These are phyloP conservation scores for Henckelia pumila DNA, from an alignment of 257 asterid species.

Conservation along the genomic window DNA sequence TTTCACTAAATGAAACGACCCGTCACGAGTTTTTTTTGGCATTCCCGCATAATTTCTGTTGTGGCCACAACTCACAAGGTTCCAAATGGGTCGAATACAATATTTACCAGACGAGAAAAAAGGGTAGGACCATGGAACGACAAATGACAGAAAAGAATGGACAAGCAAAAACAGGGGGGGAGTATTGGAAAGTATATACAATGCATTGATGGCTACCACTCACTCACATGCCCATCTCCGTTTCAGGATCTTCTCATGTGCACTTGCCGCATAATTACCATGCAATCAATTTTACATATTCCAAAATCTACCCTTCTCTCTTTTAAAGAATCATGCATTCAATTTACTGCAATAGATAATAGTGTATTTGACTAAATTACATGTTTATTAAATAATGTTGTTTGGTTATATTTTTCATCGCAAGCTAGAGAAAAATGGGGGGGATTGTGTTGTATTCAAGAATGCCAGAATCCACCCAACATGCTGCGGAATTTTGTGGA, in stretches of 20 bases:
- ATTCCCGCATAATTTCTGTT: no score
- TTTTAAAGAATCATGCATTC: no score
- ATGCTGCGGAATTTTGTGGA: conserved; percentile 54
- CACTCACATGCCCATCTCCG: conserved; percentile 44
- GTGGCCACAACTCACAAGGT: neutral
- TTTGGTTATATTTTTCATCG: neutral
- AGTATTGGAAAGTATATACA: conserved; percentile 4
- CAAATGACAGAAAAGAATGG: conserved; percentile 15
- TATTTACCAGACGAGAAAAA: no score
- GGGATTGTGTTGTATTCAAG: conserved; percentile 37
- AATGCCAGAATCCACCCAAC: conserved; percentile 68
- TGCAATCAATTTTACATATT: neutral
- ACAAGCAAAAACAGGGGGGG: conserved; percentile 23
- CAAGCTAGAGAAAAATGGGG: neutral
- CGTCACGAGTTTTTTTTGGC: no score
- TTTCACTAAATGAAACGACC: no score
- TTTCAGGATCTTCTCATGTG: conserved; percentile 57
- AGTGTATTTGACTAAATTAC: conserved; percentile 6
- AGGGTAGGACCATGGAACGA: neutral
- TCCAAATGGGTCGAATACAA: neutral
- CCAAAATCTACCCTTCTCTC: no score
- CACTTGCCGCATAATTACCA: neutral
- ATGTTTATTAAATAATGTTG: neutral
- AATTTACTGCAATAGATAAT: neutral
- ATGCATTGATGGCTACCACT: conserved; percentile 40